Evolutionary conservation across 1,284 basidiomycete genomes (phyloP).

Genomic region (Blastosporella zonata): DNA sequence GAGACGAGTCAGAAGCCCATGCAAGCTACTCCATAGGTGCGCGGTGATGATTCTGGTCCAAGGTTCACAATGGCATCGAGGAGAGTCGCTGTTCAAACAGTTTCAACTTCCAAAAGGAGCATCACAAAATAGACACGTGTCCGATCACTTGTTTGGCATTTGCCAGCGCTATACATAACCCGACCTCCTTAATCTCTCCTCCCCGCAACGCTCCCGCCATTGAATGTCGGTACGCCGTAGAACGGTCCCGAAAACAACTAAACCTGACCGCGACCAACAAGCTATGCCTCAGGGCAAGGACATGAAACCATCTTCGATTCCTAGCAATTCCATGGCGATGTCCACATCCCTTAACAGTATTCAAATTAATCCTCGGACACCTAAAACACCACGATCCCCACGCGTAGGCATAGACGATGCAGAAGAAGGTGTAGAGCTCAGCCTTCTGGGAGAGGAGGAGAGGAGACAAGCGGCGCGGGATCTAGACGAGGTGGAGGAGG

Average conservation of each 20-base stretch:
- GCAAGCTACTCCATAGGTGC: background rate
- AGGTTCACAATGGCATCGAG: background rate
- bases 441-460: constrained; percentile 59
- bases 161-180: constrained; percentile 2
- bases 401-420: constrained; percentile 33
- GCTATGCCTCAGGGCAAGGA: constrained; percentile 29
- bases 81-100: background rate
- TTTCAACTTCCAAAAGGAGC: background rate
- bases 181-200: constrained; percentile 19
- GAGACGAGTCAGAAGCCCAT: background rate
- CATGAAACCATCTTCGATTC: constrained; percentile 35
- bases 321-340: constrained; percentile 35
- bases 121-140: constrained; percentile 13
- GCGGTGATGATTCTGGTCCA: background rate
- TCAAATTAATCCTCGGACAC: constrained; percentile 62
- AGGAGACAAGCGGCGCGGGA: constrained; percentile 43
- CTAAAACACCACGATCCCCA: constrained; percentile 40
- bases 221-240: constrained; percentile 29
- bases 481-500: constrained; percentile 34
- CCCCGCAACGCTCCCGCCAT: constrained; percentile 5
- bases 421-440: constrained; percentile 63
- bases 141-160: constrained; percentile 5
- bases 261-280: constrained; percentile 19
- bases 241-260: constrained; percentile 25
- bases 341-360: constrained; percentile 61